phyloP scores from a whole-genome alignment of 768 basidiomycete species.

The Pulveroboletus frians region DNA sequence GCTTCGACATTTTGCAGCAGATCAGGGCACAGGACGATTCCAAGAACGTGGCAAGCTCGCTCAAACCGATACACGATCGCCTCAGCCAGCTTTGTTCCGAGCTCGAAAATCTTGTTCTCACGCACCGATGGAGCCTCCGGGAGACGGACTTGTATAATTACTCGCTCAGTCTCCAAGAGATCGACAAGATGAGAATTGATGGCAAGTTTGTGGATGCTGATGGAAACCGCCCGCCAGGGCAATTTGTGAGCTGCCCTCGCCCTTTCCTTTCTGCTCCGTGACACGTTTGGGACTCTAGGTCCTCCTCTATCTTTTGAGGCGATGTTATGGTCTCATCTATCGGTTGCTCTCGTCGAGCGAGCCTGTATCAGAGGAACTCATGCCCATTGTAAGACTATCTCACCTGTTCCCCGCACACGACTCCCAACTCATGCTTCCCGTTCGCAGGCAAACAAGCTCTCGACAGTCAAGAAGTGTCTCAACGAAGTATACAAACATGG shows the following conservation, averaged over 20 bases:
- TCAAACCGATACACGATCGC: slow-evolving; percentile 92
- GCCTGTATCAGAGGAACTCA: slow-evolving; percentile 96
- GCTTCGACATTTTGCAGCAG: slow-evolving; percentile 93
- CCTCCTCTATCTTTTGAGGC: slow-evolving; percentile 82
- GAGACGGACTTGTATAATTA: slow-evolving; percentile 96
- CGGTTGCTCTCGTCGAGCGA: slow-evolving; percentile 89
- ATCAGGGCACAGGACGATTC: slow-evolving; percentile 91
- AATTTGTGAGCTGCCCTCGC: slow-evolving; percentile 64
- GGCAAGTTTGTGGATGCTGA: slow-evolving; percentile 96
- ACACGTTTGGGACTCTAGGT: slow-evolving; percentile 47
- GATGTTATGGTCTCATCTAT: slow-evolving; percentile 97
- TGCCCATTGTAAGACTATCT: slow-evolving; percentile 72
- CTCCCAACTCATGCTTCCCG: neutral
- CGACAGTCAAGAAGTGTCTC: slow-evolving; percentile 93
- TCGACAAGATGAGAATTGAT: slow-evolving; percentile 95
- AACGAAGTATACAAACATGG: slow-evolving; percentile 96
- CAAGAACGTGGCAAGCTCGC: slow-evolving; percentile 75
- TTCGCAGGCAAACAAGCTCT: slow-evolving; percentile 85
- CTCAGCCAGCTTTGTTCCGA: slow-evolving; percentile 80
- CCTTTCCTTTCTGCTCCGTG: neutral
- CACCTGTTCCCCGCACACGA: neutral
- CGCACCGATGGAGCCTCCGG: slow-evolving; percentile 93
- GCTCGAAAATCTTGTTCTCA: slow-evolving; percentile 86
- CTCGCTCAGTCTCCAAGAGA: slow-evolving; percentile 87
- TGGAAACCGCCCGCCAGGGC: slow-evolving; percentile 85